phyloP scores from a whole-genome alignment of 805 yeast species.

The Blastobotrys muscicola region DNA sequence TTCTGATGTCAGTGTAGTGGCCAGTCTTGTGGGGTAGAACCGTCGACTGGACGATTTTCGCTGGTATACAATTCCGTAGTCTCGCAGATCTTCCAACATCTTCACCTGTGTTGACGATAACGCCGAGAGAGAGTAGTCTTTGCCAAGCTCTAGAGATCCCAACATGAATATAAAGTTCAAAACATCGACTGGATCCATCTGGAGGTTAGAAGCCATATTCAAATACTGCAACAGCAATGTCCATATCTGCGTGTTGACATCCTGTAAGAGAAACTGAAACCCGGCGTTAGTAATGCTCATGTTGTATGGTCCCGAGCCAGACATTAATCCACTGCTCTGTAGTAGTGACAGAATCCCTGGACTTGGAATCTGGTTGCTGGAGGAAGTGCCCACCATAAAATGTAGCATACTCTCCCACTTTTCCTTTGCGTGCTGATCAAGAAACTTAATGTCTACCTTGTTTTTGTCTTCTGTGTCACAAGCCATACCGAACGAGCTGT shows the following conservation, averaged over 20 bases:
- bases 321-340: constrained; percentile 81
- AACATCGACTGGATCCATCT: constrained; percentile 95
- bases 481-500: constrained; percentile 67
- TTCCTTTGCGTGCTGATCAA: constrained; percentile 70
- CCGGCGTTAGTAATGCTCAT: constrained; percentile 81
- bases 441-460: constrained; percentile 50
- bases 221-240: constrained; percentile 78
- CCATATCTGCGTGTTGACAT: constrained; percentile 92
- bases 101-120: constrained; percentile 71
- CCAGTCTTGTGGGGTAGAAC: constrained; percentile 85
- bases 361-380: constrained; percentile 58
- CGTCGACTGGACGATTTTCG: constrained; percentile 46
- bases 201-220: constrained; percentile 69
- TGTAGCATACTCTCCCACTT: constrained; percentile 95
- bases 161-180: constrained; percentile 86
- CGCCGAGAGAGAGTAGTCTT: constrained; percentile 63
- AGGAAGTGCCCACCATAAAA: constrained; percentile 89
- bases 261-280: constrained; percentile 88
- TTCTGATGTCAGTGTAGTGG: constrained; percentile 84
- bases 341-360: constrained; percentile 72
- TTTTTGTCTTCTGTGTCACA: constrained; percentile 47
- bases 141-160: constrained; percentile 87
- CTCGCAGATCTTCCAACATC: constrained; percentile 83
- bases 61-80: constrained; percentile 82
- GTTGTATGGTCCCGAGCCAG: constrained; percentile 33